Evolutionary conservation across 371 early-diverging fungal species (phyloP), one percentile per base, ranked within the genome.

Genomic region (Apophysomyces elegans): DNA sequence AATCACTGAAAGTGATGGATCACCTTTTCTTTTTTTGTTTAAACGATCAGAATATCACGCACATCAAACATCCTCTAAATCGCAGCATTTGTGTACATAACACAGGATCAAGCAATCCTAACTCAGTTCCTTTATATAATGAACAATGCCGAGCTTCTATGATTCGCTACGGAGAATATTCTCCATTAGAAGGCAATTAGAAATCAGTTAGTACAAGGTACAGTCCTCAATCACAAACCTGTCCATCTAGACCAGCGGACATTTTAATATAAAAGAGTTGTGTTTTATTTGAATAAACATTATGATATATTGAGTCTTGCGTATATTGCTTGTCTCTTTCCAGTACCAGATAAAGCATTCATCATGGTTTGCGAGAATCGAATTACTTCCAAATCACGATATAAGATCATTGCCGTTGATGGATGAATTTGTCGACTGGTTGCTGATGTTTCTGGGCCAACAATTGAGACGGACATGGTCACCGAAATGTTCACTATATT

Each of bases 401-500:
- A 61, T 37, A 56, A 16, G 8, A 63, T 57, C 41, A 47, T 61
- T 16, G 46, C 61, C 18, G 61, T 45, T 13, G 38, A 44, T 57
- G 47, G 65, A 54, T 50, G 64, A 35, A 61, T 47, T 59, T 36
- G 35, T 37, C 26, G 57, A 65, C n/a, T 44, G 32, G 32, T 18
- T 16, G 54, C 11, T 37, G 60, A 60, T 3, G 60, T 43, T 45
- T 39, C 44, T 39, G 44, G 44, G 41, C 60, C 60, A 60, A 60
- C 37, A 43, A 43, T 60, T 21, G 47, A 18, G n/a, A 43, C 45
- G 35, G 57, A 63, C 54, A 59, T 59, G 41, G 65, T 65, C 35
- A 39, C 59, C 47, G 45, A 44, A 46, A 59, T 56, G 54, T 59
- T 65, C 65, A 65, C 59, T 13, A 21, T 37, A 4, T 54, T 50